Conservation (phyloP, 202 grass and related monocot species). For the Hordeum pubiflorum region DNA sequence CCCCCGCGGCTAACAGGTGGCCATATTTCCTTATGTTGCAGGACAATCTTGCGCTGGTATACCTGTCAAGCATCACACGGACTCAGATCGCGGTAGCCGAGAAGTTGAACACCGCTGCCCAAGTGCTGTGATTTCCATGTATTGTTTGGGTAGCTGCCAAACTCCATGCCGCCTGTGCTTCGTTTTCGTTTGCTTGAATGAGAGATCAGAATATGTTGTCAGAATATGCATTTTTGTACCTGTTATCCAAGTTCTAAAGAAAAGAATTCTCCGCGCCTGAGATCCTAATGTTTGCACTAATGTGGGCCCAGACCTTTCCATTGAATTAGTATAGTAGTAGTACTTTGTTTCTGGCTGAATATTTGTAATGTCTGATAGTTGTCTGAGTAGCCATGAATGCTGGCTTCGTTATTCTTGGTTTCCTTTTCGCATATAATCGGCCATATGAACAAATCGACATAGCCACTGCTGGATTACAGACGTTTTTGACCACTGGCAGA, state of each 20-base stretch:
- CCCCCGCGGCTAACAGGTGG: neutral
- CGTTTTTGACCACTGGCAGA: too few relatives aligned
- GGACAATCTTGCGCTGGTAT: constrained; percentile 85
- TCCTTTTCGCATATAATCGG: neutral
- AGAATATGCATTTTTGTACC: constrained; percentile 32
- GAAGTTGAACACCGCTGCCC: constrained; percentile 90
- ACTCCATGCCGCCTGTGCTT: constrained; percentile 8
- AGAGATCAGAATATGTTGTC: constrained; percentile 10
- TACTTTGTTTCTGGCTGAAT: neutral
- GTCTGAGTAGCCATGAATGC: too few relatives aligned
- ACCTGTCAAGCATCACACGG: constrained; percentile 82
- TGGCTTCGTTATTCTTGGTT: neutral
- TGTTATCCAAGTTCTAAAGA: constrained; percentile 17
- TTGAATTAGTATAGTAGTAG: neutral
- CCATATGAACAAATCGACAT: neutral
- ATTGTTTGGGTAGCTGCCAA: neutral
- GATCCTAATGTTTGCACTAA: neutral
- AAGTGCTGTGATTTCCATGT: constrained; percentile 54
- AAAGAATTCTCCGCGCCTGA: neutral
- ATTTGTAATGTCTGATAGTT: constrained; percentile 13
- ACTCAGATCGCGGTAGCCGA: constrained; percentile 85
- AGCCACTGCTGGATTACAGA: too few relatives aligned
- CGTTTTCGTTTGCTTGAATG: constrained; percentile 18
- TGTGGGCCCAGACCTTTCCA: neutral
- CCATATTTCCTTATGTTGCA: constrained; percentile 10